phyloP scores from a whole-genome alignment of 2,329 filamentous ascomycete genomes.

The Pleurostoma richardsiae region DNA sequence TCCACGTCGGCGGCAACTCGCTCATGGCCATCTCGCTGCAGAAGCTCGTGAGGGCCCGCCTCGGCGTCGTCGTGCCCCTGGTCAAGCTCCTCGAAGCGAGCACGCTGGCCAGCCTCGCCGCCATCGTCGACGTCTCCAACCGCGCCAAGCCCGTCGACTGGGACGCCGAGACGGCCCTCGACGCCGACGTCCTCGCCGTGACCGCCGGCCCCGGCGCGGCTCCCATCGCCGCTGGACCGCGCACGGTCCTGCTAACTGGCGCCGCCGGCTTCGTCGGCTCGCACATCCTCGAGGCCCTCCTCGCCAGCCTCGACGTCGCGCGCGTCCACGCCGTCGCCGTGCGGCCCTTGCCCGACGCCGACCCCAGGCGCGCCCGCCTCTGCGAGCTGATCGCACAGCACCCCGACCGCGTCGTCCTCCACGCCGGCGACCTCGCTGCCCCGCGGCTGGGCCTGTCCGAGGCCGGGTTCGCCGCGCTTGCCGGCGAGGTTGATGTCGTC shows the following conservation, averaged over 20 bases:
- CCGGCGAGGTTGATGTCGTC: slow-evolving; percentile 24
- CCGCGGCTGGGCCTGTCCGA: slow-evolving; percentile 13
- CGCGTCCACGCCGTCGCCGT: slow-evolving; percentile 39
- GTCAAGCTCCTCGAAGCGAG: slow-evolving; percentile 27
- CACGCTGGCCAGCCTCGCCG: slow-evolving; percentile 32
- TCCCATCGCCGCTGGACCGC: slow-evolving; percentile 10
- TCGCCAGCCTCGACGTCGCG: slow-evolving; percentile 19
- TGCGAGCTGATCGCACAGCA: not conserved
- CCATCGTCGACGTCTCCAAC: slow-evolving; percentile 13
- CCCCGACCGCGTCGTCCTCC: slow-evolving; percentile 6
- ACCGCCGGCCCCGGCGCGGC: not conserved
- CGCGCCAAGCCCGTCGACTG: not conserved
- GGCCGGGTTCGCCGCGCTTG: slow-evolving; percentile 3
- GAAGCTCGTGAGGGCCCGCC: slow-evolving; percentile 20
- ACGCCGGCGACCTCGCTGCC: slow-evolving; percentile 17
- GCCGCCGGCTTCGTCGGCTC: slow-evolving; percentile 33
- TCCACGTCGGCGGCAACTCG: slow-evolving; percentile 34
- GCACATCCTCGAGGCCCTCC: slow-evolving; percentile 29
- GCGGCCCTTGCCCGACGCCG: slow-evolving; percentile 6
- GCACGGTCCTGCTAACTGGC: slow-evolving; percentile 25
- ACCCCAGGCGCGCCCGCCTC: no score
- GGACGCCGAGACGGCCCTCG: slow-evolving; percentile 13
- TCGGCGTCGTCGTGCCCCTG: slow-evolving; percentile 23
- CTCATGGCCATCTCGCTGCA: slow-evolving; percentile 31
- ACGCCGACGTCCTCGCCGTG: not conserved